Conservation (phyloP, 768 basidiomycete genomes). For the Leucogyrophana mollusca region DNA sequence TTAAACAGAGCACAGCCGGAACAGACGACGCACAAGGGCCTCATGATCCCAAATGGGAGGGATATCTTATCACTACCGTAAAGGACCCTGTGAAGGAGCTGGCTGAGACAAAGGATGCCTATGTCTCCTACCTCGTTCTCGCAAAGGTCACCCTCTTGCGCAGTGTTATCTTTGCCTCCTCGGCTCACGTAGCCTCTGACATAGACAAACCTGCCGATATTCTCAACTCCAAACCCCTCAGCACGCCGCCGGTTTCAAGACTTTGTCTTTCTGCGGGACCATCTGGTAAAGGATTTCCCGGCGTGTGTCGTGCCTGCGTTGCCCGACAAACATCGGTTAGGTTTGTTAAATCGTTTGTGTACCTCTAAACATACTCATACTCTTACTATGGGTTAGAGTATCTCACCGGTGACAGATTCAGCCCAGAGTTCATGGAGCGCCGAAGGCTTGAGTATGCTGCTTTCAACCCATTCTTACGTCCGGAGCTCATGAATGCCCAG, state of each 20-base stretch:
- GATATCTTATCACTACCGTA: constrained; percentile 77
- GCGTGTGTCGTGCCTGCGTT: constrained; percentile 97
- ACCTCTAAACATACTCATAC: not conserved
- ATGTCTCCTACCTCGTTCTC: constrained; percentile 89
- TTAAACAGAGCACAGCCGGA: constrained; percentile 76
- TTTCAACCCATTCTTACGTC: not conserved
- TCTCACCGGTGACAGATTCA: constrained; percentile 96
- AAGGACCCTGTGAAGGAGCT: constrained; percentile 95
- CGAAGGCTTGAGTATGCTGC: constrained; percentile 76
- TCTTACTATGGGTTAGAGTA: constrained; percentile 62
- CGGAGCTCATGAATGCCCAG: constrained; percentile 38
- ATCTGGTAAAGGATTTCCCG: constrained; percentile 88
- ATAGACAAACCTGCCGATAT: constrained; percentile 90
- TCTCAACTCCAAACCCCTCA: constrained; percentile 70
- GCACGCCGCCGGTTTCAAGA: constrained; percentile 93
- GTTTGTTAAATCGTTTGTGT: constrained; percentile 47
- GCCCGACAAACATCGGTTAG: constrained; percentile 94
- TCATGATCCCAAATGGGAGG: constrained; percentile 89
- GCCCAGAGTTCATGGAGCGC: constrained; percentile 95
- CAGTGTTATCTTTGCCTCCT: not conserved
- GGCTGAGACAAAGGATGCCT: constrained; percentile 95
- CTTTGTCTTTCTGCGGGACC: constrained; percentile 90
- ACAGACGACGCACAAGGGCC: constrained; percentile 63
- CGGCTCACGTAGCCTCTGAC: constrained; percentile 11
- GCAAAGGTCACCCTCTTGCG: constrained; percentile 64